phyloP scores from a whole-genome alignment of 2,329 filamentous ascomycete genomes.

The Cordyceps farinosa region DNA sequence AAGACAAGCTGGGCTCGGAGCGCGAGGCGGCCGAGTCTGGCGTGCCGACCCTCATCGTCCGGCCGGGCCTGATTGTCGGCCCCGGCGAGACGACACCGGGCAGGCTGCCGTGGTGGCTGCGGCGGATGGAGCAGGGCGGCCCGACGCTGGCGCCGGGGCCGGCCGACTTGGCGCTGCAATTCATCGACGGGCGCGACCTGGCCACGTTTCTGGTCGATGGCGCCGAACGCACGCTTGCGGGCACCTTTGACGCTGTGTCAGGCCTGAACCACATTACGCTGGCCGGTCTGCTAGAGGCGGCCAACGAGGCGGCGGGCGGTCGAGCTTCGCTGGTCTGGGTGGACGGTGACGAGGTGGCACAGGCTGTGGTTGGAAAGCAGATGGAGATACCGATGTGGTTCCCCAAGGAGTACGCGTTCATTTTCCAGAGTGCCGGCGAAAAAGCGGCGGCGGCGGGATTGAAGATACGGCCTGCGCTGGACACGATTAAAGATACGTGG shows the following conservation, averaged over 20 bases:
- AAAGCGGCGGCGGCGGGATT: slow-evolving; percentile 13
- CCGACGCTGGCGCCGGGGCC: slow-evolving; percentile 19
- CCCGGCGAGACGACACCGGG: slow-evolving; percentile 12
- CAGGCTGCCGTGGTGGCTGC: slow-evolving; percentile 17
- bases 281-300: slow-evolving; percentile 10
- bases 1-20: slow-evolving; percentile 18
- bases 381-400: slow-evolving; percentile 19
- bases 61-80: slow-evolving; percentile 18
- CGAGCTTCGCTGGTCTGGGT: slow-evolving; percentile 18
- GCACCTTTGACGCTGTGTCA: slow-evolving; percentile 10
- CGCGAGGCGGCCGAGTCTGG: background rate
- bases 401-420: background rate
- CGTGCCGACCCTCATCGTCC: slow-evolving; percentile 13
- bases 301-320: slow-evolving; percentile 2
- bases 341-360: slow-evolving; percentile 9
- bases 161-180: slow-evolving; percentile 13
- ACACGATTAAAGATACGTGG: slow-evolving; percentile 19
- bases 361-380: background rate
- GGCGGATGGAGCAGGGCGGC: slow-evolving; percentile 14
- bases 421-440: slow-evolving; percentile 1
- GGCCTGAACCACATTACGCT: slow-evolving; percentile 2
- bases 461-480: slow-evolving; percentile 10
- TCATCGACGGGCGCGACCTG: slow-evolving; percentile 20
- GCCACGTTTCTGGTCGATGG: slow-evolving; percentile 18
- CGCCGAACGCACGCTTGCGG: slow-evolving; percentile 15